Evolutionary conservation across 306 rosid genomes (phyloP).

Genomic region (Lotus japonicus): DNA sequence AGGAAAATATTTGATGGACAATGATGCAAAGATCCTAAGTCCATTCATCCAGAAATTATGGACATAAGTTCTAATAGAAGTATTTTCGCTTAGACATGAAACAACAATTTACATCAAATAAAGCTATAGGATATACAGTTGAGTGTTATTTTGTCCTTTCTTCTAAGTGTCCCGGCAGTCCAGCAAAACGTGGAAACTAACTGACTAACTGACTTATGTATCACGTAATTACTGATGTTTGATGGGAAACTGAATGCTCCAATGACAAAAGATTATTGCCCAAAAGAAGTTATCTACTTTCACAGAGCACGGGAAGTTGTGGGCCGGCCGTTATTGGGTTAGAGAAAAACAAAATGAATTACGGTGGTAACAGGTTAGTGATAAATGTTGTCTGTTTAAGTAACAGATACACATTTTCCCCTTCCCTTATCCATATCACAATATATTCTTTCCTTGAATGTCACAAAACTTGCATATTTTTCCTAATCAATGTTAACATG

Average conservation of each 20-base stretch:
- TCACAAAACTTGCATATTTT: too few relatives aligned
- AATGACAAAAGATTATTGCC: background rate
- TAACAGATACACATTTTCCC: background rate
- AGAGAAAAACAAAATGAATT: background rate
- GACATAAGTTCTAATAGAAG: background rate
- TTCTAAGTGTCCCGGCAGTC: background rate
- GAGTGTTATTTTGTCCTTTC: background rate
- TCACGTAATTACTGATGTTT: background rate
- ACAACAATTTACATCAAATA: background rate
- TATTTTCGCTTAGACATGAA: background rate
- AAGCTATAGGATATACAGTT: background rate
- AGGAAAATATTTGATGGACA: background rate
- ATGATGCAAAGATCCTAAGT: background rate
- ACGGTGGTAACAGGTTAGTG: background rate
- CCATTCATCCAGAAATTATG: background rate
- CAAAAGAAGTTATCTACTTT: background rate
- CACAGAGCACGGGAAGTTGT: background rate
- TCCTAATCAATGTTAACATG: too few relatives aligned
- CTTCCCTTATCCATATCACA: too few relatives aligned
- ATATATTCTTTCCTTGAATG: too few relatives aligned
- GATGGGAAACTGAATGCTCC: background rate
- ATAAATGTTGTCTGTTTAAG: background rate
- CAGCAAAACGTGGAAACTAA: constrained; percentile 5
- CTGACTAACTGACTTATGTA: background rate
- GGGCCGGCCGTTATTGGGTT: too few relatives aligned